Evolutionary conservation across 345 rosid genomes (phyloP).

Genomic region (Lepidium didymum): DNA sequence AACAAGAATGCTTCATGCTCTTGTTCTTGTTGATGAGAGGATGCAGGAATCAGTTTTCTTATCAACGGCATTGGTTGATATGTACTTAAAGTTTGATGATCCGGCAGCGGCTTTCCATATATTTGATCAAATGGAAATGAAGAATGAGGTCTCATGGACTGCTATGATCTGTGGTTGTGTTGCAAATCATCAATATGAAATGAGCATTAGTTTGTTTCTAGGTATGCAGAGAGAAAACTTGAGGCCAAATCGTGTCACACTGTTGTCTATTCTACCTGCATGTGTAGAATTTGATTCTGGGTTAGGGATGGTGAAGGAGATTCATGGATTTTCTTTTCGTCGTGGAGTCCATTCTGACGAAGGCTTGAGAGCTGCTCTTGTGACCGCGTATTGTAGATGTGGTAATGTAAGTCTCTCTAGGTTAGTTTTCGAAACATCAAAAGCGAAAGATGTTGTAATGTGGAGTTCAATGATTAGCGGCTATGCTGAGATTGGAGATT

Average conservation of each 20-base stretch:
- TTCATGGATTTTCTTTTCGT: conserved; percentile 50
- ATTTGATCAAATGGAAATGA: conserved; percentile 33
- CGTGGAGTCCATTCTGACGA: conserved; percentile 29
- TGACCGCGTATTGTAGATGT: conserved; percentile 37
- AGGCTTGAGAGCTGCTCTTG: conserved; percentile 35
- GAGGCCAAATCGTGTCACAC: conserved; percentile 42
- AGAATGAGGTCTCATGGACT: conserved; percentile 54
- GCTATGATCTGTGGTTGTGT: conserved; percentile 46
- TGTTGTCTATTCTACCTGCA: conserved; percentile 36
- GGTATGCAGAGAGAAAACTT: conserved; percentile 41
- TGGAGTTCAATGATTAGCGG: conserved; percentile 49
- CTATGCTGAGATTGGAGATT: conserved; percentile 33
- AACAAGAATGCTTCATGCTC: conserved; percentile 43
- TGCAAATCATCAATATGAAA: conserved; percentile 24
- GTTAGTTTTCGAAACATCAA: conserved; percentile 33
- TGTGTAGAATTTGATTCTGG: conserved; percentile 27
- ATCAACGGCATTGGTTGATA: conserved; percentile 42
- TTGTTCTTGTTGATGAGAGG: conserved; percentile 34
- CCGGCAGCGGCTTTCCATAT: conserved; percentile 26
- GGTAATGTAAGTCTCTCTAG: conserved; percentile 24
- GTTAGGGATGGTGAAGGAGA: conserved; percentile 31
- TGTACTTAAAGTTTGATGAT: conserved; percentile 41
- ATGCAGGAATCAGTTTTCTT: conserved; percentile 30
- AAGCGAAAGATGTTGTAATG: conserved; percentile 45
- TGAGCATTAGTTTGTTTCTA: conserved; percentile 34